A percentile compares a stretch with the other conserved stretches of the same genome.
Evolutionary conservation across 1,284 basidiomycete species (phyloP).

Genomic region (Trichosporon faecale): DNA sequence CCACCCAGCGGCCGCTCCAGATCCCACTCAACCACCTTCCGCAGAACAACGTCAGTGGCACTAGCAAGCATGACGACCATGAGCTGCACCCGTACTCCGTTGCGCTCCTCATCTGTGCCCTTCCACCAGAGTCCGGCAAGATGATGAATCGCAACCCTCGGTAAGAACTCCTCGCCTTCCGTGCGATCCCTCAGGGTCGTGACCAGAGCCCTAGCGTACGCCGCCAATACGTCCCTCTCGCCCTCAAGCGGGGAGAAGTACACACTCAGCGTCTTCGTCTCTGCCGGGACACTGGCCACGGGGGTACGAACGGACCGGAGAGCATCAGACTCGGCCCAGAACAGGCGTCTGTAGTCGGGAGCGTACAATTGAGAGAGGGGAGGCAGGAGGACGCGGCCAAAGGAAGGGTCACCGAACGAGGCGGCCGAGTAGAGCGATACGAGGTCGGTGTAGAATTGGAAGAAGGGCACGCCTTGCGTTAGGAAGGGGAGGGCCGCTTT

Average conservation of each 20-base stretch:
- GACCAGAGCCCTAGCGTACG: slow-evolving; percentile 52
- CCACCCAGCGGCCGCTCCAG: not conserved
- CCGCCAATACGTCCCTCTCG: slow-evolving; percentile 63
- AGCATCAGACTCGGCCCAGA: slow-evolving; percentile 73
- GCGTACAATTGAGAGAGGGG: slow-evolving; percentile 68
- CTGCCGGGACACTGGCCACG: slow-evolving; percentile 34
- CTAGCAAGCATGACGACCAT: slow-evolving; percentile 19
- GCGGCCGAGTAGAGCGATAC: slow-evolving; percentile 82
- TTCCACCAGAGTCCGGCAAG: slow-evolving; percentile 70
- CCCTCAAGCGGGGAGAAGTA: slow-evolving; percentile 71
- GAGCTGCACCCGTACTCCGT: slow-evolving; percentile 16
- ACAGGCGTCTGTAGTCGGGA: slow-evolving; percentile 73
- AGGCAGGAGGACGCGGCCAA: slow-evolving; percentile 72
- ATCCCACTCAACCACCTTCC: slow-evolving; percentile 12
- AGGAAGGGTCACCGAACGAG: slow-evolving; percentile 78
- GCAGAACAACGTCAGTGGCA: slow-evolving; percentile 13
- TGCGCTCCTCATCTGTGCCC: slow-evolving; percentile 29
- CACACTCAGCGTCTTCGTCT: slow-evolving; percentile 54
- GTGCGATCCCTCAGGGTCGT: slow-evolving; percentile 41
- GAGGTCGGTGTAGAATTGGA: slow-evolving; percentile 91
- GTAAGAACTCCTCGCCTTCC: slow-evolving; percentile 58
- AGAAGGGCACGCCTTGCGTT: slow-evolving; percentile 68
- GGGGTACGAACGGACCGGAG: slow-evolving; percentile 58
- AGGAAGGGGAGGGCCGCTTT: slow-evolving; percentile 62
- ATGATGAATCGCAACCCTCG: slow-evolving; percentile 73